Evolutionary conservation across 148 eudicot genomes (phyloP), one percentile per base, ranked within the genome.

Genomic region (Cornus suecica): DNA sequence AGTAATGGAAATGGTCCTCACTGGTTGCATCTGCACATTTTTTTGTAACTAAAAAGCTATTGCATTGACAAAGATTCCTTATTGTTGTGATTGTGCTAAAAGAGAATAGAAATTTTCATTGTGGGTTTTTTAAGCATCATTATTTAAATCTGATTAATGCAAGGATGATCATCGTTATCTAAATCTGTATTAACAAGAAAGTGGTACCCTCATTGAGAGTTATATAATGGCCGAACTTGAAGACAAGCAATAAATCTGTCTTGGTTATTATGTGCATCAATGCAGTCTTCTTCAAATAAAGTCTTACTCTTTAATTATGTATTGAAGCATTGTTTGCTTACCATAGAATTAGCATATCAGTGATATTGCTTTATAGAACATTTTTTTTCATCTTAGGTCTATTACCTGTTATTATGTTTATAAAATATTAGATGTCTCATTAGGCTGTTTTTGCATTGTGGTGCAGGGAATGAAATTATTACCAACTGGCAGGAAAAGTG

Each of bases 401-500:
- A 26, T 14, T 7, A 8, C 15, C 5, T 65, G 62, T 48, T 42
- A 26, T 23, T 22, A 26, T 10, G 22, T 28, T 27, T 11, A 1
- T 66, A 18, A 18, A 18, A 30, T 31, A n/a, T 1, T 22, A 37
- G 42, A 58, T 58, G 20, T 73, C 74, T 68, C 56, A 66, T 22
- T 22, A 32, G 65, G 66, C 56, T 75, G 68, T 48, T 79, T 68
- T 70, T 76, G 65, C 22, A 28, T 45, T 27, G 27, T 62, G 24
- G 28, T 80, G 65, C 78, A 92, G 97, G 97, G 97, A 48, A 95
- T 95, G 99, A 95, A 95, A 73, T 70, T 95, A 74, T 68, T 95
- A 78, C 99, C 99, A 66, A 86, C 90, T 76, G 97, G 97, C 78
- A 84, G 94, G 81, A 95, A 95, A 85, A 92, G 73, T 85, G 68